Evolutionary conservation across 164 flowering plant genomes (phyloP).

Genomic region (Aristolochia fimbriata): DNA sequence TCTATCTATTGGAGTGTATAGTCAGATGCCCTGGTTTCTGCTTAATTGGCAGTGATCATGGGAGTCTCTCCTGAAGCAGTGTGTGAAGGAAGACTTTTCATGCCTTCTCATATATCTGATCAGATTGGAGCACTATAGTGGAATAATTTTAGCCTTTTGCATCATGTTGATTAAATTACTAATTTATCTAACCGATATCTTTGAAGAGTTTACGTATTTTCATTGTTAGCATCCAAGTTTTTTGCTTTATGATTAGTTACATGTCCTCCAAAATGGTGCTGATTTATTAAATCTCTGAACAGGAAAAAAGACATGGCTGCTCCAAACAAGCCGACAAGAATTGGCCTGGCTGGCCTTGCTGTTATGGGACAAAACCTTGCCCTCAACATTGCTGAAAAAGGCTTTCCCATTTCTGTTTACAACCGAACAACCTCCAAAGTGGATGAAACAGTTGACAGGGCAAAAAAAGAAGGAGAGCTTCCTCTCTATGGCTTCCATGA

Average conservation of each 20-base stretch:
- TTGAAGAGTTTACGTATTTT: background rate
- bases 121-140: too few relatives aligned
- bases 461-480: conserved; percentile 58
- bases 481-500: conserved; percentile 55
- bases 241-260: background rate
- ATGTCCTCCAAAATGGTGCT: too few relatives aligned
- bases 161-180: background rate
- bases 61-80: too few relatives aligned
- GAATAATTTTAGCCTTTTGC: background rate
- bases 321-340: conserved; percentile 23
- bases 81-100: too few relatives aligned
- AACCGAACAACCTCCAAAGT: conserved; percentile 71
- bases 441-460: conserved; percentile 63
- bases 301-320: conserved; percentile 2
- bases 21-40: too few relatives aligned
- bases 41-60: too few relatives aligned
- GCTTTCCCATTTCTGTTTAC: conserved; percentile 79
- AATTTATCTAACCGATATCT: background rate
- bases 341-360: conserved; percentile 68
- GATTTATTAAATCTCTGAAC: too few relatives aligned
- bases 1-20: too few relatives aligned
- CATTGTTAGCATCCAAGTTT: background rate
- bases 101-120: too few relatives aligned
- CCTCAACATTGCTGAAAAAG: conserved; percentile 79
- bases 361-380: conserved; percentile 86